Conservation (phyloP, 495 filamentous ascomycete genomes). For the Xylaria grammica region DNA sequence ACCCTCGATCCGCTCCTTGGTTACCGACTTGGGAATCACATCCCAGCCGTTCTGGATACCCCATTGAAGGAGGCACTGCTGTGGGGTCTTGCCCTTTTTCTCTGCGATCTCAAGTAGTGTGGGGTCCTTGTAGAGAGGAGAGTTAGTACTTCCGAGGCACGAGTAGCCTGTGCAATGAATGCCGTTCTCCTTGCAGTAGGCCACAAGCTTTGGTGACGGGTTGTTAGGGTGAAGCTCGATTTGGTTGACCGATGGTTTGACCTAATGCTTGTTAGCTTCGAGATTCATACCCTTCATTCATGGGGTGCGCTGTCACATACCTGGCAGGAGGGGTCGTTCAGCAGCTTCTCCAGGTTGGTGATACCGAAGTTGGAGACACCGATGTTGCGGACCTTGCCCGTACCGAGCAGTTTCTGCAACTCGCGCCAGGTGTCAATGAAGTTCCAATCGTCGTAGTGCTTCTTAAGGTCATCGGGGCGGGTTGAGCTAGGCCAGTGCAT, state of each 20-base stretch:
- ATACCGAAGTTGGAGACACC: slow-evolving; percentile 80
- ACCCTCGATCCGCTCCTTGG: slow-evolving; percentile 63
- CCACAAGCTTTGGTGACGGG: slow-evolving; percentile 78
- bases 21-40: slow-evolving; percentile 74
- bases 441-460: slow-evolving; percentile 67
- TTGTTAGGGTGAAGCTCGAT: slow-evolving; percentile 88
- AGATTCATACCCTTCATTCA: slow-evolving; percentile 55
- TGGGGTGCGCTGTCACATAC: slow-evolving; percentile 41
- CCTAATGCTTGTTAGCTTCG: slow-evolving; percentile 62
- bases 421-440: slow-evolving; percentile 85
- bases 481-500: slow-evolving; percentile 78
- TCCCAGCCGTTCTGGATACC: slow-evolving; percentile 74
- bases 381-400: slow-evolving; percentile 81
- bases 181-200: slow-evolving; percentile 69
- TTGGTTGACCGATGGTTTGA: slow-evolving; percentile 86
- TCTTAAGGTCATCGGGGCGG: slow-evolving; percentile 45
- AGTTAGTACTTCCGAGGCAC: slow-evolving; percentile 63
- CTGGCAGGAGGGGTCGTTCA: slow-evolving; percentile 62
- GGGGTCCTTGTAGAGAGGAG: slow-evolving; percentile 63
- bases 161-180: slow-evolving; percentile 74
- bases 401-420: slow-evolving; percentile 80
- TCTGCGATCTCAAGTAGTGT: slow-evolving; percentile 65
- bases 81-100: slow-evolving; percentile 68
- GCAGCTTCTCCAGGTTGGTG: slow-evolving; percentile 67
- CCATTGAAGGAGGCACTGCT: slow-evolving; percentile 73